A percentile compares a stretch with the other conserved stretches of the same genome.
Conservation (phyloP, 1,284 basidiomycete species). For the Malassezia sp. region DNA sequence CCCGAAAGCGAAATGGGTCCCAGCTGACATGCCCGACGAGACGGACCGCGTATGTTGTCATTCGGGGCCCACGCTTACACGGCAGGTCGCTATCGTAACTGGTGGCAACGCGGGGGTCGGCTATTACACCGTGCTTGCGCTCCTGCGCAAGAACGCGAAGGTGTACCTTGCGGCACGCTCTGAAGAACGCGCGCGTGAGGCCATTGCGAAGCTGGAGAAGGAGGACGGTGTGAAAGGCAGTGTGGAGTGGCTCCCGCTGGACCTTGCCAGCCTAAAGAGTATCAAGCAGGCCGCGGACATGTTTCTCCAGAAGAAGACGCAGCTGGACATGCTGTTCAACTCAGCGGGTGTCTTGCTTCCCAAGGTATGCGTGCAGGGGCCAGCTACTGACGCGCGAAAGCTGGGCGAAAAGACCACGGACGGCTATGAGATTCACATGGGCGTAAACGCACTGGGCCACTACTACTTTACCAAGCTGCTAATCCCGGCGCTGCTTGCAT, state of each 20-base stretch:
- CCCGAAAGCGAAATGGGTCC: conserved; percentile 5
- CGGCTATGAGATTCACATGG: conserved; percentile 30
- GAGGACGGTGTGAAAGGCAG: conserved; percentile 3
- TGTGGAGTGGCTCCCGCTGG: conserved; percentile 21
- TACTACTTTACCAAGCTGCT: conserved; percentile 25
- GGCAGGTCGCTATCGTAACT: conserved; percentile 27
- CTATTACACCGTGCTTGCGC: conserved; percentile 24
- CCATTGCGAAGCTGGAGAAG: conserved; percentile 6
- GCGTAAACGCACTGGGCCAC: conserved; percentile 28
- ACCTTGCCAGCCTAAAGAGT: conserved; percentile 20
- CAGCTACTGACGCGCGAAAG: no score
- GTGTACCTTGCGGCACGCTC: conserved; percentile 24
- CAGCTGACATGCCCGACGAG: conserved; percentile 6
- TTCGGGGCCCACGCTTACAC: no score
- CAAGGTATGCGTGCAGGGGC: no score
- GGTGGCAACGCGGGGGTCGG: conserved; percentile 37
- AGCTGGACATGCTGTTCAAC: conserved; percentile 25
- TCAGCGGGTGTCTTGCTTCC: conserved; percentile 27
- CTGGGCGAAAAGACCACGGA: conserved; percentile 15
- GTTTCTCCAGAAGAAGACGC: conserved; percentile 16
- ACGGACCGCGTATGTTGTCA: conserved; percentile 12
- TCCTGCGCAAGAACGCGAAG: conserved; percentile 26
- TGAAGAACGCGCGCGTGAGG: conserved; percentile 7
- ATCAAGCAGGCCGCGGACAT: conserved; percentile 18
- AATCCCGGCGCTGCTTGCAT: conserved; percentile 17